Evolutionary conservation across 768 basidiomycete species (phyloP).

Genomic region (Steccherinum ochraceum): DNA sequence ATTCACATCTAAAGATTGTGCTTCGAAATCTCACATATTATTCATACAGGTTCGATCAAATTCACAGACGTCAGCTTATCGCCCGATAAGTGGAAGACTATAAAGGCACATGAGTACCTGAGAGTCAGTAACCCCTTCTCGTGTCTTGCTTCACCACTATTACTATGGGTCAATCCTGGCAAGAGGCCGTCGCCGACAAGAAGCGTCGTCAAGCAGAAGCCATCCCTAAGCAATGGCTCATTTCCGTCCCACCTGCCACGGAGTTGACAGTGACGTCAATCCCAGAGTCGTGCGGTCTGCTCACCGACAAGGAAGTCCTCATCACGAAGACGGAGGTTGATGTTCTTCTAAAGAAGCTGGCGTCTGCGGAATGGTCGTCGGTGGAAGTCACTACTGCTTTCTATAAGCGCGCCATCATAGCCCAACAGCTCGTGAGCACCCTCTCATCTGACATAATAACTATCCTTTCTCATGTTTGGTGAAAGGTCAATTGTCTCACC

Average conservation of each 20-base stretch:
- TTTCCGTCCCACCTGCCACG: slow-evolving; percentile 31
- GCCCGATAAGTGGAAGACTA: too few relatives aligned
- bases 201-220: slow-evolving; percentile 40
- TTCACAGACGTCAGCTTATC: too few relatives aligned
- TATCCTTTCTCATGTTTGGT: neutral
- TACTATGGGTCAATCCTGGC: slow-evolving; percentile 33
- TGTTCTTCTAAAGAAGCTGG: slow-evolving; percentile 45
- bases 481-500: slow-evolving; percentile 72
- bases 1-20: too few relatives aligned
- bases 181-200: slow-evolving; percentile 48
- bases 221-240: slow-evolving; percentile 61
- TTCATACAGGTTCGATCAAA: too few relatives aligned
- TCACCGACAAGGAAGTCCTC: slow-evolving; percentile 44
- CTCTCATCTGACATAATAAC: neutral
- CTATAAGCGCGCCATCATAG: slow-evolving; percentile 71
- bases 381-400: slow-evolving; percentile 69
- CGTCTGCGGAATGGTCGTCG: slow-evolving; percentile 45
- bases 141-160: too few relatives aligned
- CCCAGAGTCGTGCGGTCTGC: slow-evolving; percentile 48
- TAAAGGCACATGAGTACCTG: too few relatives aligned
- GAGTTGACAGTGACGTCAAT: slow-evolving; percentile 45
- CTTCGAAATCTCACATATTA: too few relatives aligned
- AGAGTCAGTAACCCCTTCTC: too few relatives aligned
- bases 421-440: slow-evolving; percentile 59
- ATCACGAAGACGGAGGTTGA: slow-evolving; percentile 51